Evolutionary conservation across 2,329 filamentous ascomycete species (phyloP), one percentile per base, ranked within the genome.

Genomic region (Arthroderma sp.): DNA sequence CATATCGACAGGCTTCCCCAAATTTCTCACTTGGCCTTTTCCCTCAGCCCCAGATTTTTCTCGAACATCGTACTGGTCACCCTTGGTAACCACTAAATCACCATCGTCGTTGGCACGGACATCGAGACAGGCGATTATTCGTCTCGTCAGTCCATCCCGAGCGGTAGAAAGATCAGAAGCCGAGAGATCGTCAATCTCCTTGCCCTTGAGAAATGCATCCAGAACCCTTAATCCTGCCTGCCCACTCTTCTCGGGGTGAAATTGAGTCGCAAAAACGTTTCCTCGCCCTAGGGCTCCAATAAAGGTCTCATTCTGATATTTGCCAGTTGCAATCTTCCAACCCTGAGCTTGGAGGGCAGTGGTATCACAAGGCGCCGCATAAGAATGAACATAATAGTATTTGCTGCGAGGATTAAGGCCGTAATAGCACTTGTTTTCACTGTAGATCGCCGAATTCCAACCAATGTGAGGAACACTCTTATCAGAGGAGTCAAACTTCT

Each of bases 391-490:
- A 69, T 98, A 98, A 76, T 98, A 98, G 77, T 98, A 98, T 73
- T 97, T 98, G 68, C 88, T 95, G 56, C 80, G 79, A 0, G 88
- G 84, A 28, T 81, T 77, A 56, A 98, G 74, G 58, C 87, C 90
- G 71, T 91, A 96, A 58, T 97, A 80, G 65, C 61, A 73, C 65
- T 84, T 85, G 37, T 55, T 35, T 23, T 55, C 54, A 4, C 25
- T 17, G 25, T 44, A 55, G 33, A 55, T 55, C 47, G 94, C 93
- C 64, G 85, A 90, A 73, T 98, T 98, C 93, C 93, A 98, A 57
- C 93, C 93, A 71, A 98, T 98, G 74, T 98, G 94, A 39, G 93
- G 93, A n/a, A 98, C 94, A 38, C 90, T 85, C 75, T 97, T 97
- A 66, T 81, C 76, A 33, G 73, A 71, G 69, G 88, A 83, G 68